Conservation (phyloP, 139 green algal genomes). For the Parachlorella kessleri region DNA sequence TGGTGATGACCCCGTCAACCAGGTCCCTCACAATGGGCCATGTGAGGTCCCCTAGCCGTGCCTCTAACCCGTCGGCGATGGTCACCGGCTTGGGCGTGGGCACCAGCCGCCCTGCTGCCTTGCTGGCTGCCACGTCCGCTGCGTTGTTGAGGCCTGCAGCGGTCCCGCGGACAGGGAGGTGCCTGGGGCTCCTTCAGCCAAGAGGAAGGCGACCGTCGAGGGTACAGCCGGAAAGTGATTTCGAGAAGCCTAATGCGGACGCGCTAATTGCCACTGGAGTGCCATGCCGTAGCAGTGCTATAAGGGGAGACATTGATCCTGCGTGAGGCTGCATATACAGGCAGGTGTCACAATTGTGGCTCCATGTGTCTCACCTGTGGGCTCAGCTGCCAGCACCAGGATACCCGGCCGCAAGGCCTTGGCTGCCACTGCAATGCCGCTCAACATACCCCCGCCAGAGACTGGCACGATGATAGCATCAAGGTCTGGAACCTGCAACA, state of each 20-base stretch:
- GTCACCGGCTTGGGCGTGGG: conserved; percentile 59
- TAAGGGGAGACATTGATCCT: too few species aligned
- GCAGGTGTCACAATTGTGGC: too few species aligned
- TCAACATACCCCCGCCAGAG: conserved; percentile 81
- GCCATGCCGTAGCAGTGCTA: too few species aligned
- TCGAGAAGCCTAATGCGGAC: too few species aligned
- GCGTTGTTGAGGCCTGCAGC: conserved; percentile 31
- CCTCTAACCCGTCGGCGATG: conserved; percentile 81
- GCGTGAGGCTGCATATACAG: too few species aligned
- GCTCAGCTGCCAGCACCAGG: conserved; percentile 66
- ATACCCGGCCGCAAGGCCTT: conserved; percentile 71
- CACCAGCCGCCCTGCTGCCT: conserved; percentile 60
- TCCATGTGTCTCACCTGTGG: conserved; percentile 52
- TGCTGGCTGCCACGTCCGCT: conserved; percentile 57
- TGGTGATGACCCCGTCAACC: conserved; percentile 73
- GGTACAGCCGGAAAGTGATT: too few species aligned
- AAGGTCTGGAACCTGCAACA: conserved; percentile 52
- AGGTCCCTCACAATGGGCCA: conserved; percentile 78
- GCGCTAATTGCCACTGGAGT: too few species aligned
- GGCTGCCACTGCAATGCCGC: conserved; percentile 72
- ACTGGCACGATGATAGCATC: conserved; percentile 83
- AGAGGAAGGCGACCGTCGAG: too few species aligned
- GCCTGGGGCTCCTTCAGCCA: too few species aligned
- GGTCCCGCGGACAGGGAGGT: too few species aligned
- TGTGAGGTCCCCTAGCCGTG: conserved; percentile 73